Percentiles rank a stretch among this genome's conserved stretches.
Evolutionary conservation across 305 asterid genomes (phyloP).

Genomic region (Solanum hybrid): DNA sequence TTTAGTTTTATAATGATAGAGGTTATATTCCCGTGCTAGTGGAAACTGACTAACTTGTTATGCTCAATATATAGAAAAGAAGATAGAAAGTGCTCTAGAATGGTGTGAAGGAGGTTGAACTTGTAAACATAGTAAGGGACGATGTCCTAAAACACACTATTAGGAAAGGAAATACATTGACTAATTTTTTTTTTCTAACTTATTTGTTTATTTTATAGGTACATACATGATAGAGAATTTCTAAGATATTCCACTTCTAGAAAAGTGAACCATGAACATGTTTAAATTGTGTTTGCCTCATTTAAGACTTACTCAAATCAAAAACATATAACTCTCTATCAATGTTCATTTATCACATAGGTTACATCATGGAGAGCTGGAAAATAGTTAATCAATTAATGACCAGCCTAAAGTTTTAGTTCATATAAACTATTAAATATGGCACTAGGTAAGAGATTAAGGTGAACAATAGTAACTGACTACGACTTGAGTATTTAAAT

Average conservation of each 20-base stretch:
- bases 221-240: not conserved
- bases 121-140: not conserved
- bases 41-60: not conserved
- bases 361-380: not conserved
- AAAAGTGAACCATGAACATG: not conserved
- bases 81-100: not conserved
- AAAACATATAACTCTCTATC: not conserved
- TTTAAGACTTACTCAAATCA: not conserved
- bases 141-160: not conserved
- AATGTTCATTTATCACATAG: not conserved
- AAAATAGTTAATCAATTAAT: too few relatives aligned
- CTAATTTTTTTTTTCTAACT: not conserved
- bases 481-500: not conserved
- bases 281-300: not conserved
- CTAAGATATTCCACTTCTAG: not conserved
- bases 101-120: not conserved
- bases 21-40: not conserved
- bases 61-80: not conserved
- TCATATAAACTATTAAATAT: not conserved
- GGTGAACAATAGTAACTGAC: not conserved
- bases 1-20: not conserved
- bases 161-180: not conserved
- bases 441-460: not conserved
- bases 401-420: not conserved
- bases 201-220: too few relatives aligned